Evolutionary conservation across 2,329 filamentous ascomycete species (phyloP).

Genomic region (Thermoascus crustaceus): DNA sequence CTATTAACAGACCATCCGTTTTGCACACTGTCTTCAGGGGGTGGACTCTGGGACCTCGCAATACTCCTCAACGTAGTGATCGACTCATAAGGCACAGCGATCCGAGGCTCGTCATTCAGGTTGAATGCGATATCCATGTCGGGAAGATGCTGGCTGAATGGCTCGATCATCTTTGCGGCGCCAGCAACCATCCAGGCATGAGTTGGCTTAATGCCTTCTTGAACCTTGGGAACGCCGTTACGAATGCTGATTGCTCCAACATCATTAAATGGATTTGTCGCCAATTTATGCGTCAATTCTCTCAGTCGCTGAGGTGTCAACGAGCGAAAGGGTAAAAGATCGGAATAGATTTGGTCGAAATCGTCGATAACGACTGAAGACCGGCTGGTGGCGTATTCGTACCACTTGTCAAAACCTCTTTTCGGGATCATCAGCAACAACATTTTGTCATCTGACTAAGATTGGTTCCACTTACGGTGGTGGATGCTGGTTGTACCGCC

Average conservation of each 20-base stretch:
- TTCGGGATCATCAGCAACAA: slow-evolving; percentile 9
- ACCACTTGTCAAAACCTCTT: slow-evolving; percentile 52
- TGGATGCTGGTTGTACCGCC: slow-evolving; percentile 46
- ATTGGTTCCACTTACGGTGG: slow-evolving; percentile 39
- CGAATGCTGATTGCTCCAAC: slow-evolving; percentile 50
- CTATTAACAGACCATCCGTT: slow-evolving; percentile 31
- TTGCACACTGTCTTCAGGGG: slow-evolving; percentile 14
- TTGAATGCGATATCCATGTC: slow-evolving; percentile 59
- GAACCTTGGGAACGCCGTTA: slow-evolving; percentile 43
- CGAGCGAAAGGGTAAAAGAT: slow-evolving; percentile 49
- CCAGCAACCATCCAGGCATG: slow-evolving; percentile 54
- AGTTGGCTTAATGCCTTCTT: slow-evolving; percentile 45
- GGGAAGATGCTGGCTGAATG: slow-evolving; percentile 47
- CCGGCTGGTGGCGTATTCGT: slow-evolving; percentile 45
- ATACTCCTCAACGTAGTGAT: slow-evolving; percentile 29
- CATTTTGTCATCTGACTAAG: neutral
- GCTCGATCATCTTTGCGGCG: slow-evolving; percentile 45
- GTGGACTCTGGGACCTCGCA: slow-evolving; percentile 14
- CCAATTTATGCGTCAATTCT: slow-evolving; percentile 44
- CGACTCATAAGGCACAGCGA: slow-evolving; percentile 45
- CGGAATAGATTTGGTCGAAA: slow-evolving; percentile 51
- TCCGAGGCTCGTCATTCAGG: slow-evolving; percentile 52
- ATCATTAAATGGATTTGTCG: slow-evolving; percentile 48
- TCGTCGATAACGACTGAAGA: slow-evolving; percentile 51
- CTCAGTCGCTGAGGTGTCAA: slow-evolving; percentile 45